Evolutionary conservation across 495 filamentous ascomycete genomes (phyloP).

Genomic region (Penicillium bialowiezense): DNA sequence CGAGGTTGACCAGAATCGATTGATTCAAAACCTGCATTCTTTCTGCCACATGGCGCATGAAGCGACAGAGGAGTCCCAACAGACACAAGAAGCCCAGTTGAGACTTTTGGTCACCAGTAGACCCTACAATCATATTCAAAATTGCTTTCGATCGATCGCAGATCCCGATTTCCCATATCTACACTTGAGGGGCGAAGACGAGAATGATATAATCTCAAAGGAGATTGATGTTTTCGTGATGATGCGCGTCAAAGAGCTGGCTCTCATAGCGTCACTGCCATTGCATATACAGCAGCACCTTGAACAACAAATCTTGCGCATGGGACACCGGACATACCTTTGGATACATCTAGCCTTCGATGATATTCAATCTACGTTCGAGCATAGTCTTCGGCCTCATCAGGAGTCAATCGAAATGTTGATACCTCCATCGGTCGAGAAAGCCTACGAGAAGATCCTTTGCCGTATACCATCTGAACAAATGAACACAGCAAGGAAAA

Average conservation of each 20-base stretch:
- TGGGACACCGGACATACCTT: constrained; percentile 35
- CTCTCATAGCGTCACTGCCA: constrained; percentile 3
- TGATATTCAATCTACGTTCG: constrained; percentile 15
- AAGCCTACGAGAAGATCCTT: constrained; percentile 30
- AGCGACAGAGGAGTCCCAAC: no score
- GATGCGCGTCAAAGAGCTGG: neutral
- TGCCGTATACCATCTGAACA: constrained; percentile 9
- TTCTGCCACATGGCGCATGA: constrained; percentile 1
- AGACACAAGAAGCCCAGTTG: constrained; percentile 12
- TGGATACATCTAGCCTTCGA: constrained; percentile 31
- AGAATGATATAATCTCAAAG: neutral
- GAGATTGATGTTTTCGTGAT: neutral
- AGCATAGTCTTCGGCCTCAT: constrained; percentile 15
- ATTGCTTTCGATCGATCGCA: constrained; percentile 15
- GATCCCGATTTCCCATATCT: constrained; percentile 2
- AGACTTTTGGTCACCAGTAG: constrained; percentile 46
- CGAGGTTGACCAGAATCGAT: constrained; percentile 8
- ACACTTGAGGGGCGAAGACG: neutral
- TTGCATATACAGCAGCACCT: constrained; percentile 7
- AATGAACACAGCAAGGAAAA: constrained; percentile 12
- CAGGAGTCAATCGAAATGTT: constrained; percentile 12
- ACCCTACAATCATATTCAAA: constrained; percentile 36
- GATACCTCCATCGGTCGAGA: constrained; percentile 20
- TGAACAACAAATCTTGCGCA: neutral
- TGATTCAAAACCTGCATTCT: constrained; percentile 21